phyloP scores from a whole-genome alignment of 805 yeast genomes.

The Maudiozyma barnettii region DNA sequence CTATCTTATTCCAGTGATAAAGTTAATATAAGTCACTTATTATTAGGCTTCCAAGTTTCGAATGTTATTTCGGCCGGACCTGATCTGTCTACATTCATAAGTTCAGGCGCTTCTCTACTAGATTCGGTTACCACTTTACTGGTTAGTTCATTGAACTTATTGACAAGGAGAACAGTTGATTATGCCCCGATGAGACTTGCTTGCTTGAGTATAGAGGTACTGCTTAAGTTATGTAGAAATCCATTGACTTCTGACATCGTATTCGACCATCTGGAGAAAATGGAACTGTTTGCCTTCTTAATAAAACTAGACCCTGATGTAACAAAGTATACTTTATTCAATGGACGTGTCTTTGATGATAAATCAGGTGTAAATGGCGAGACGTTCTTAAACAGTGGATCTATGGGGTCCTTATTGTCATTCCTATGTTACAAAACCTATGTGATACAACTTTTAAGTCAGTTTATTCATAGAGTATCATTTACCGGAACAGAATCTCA shows the following conservation, averaged over 20 bases:
- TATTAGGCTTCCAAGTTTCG: slow-evolving; percentile 61
- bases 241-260: slow-evolving; percentile 44
- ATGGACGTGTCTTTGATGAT: slow-evolving; percentile 32
- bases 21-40: slow-evolving; percentile 58
- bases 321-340: slow-evolving; percentile 48
- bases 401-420: slow-evolving; percentile 46
- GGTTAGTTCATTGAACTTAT: slow-evolving; percentile 35
- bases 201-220: slow-evolving; percentile 47
- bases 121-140: slow-evolving; percentile 44
- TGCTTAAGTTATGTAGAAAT: slow-evolving; percentile 53
- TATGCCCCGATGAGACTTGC: slow-evolving; percentile 51
- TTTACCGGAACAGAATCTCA: slow-evolving; percentile 43
- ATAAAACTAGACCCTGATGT: slow-evolving; percentile 46
- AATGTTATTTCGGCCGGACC: slow-evolving; percentile 45
- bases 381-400: slow-evolving; percentile 21
- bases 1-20: slow-evolving; percentile 34
- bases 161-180: slow-evolving; percentile 36
- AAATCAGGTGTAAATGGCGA: slow-evolving; percentile 31
- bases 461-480: slow-evolving; percentile 55
- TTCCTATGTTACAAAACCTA: slow-evolving; percentile 54
- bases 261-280: slow-evolving; percentile 43
- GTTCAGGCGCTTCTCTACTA: slow-evolving; percentile 47
- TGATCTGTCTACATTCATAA: slow-evolving; percentile 40
- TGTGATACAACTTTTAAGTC: slow-evolving; percentile 54
- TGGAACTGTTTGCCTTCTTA: slow-evolving; percentile 42